Percentiles rank a stretch among this genome's conserved stretches.
These are phyloP conservation scores for Colletotrichum karsti DNA, from an alignment of 2,329 filamentous ascomycete genomes.

Conservation along the genomic window DNA sequence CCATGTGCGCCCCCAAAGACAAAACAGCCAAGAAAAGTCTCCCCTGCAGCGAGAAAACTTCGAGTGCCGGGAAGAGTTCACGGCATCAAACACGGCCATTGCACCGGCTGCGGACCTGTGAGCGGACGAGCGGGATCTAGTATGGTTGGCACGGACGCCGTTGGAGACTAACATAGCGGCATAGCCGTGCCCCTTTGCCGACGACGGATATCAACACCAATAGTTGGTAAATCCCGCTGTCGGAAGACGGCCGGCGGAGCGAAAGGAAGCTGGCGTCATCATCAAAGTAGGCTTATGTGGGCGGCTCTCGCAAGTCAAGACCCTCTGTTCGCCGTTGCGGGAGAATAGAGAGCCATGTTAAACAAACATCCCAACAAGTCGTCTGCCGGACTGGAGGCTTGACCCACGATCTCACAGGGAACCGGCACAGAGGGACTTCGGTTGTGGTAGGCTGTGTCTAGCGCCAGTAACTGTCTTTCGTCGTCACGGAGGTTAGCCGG, in stretches of 20 bases:
- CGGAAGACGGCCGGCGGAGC: not conserved
- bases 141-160: constrained; percentile 9
- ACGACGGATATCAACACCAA: not conserved
- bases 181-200: not conserved
- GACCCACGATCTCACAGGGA: not conserved
- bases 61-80: not conserved
- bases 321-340: not conserved
- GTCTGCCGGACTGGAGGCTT: too few relatives aligned
- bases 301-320: not conserved
- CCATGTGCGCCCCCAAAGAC: not conserved
- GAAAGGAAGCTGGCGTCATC: not conserved
- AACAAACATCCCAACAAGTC: not conserved
- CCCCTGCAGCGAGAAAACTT: not conserved
- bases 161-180: not conserved
- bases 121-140: not conserved
- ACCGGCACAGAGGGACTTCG: not conserved
- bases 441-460: not conserved
- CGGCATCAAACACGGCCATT: not conserved
- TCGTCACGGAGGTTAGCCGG: not conserved
- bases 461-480: not conserved
- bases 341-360: too few relatives aligned
- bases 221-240: not conserved
- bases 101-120: not conserved
- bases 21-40: not conserved
- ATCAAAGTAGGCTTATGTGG: not conserved